Conservation (phyloP, 2,329 filamentous ascomycete genomes). For the Plenodomus biglobosus region DNA sequence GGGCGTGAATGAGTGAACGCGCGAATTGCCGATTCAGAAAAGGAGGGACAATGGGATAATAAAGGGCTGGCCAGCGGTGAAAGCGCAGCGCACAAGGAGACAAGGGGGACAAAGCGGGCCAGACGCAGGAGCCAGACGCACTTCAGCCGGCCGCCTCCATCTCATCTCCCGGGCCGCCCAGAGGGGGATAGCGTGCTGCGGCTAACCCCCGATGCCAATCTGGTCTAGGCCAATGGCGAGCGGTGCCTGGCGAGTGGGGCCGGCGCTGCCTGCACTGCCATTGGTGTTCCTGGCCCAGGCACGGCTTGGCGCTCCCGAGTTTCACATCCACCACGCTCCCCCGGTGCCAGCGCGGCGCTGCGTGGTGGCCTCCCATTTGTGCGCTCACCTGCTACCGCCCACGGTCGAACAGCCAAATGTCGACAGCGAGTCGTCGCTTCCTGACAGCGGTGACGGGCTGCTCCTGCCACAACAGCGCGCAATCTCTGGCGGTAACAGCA, state of each 20-base stretch:
- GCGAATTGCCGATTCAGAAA: constrained; percentile 31
- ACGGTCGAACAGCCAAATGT: not conserved
- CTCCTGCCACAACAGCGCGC: not conserved
- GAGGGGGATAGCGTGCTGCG: constrained; percentile 16
- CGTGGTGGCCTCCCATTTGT: constrained; percentile 25
- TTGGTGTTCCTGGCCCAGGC: constrained; percentile 40
- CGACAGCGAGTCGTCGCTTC: constrained; percentile 11
- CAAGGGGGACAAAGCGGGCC: constrained; percentile 27
- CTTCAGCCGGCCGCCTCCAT: constrained; percentile 25
- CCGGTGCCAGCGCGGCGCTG: constrained; percentile 6
- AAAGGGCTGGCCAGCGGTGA: constrained; percentile 26
- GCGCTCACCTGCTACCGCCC: constrained; percentile 1
- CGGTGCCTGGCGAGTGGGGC: constrained; percentile 21
- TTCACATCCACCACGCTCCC: constrained; percentile 5
- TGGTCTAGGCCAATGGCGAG: constrained; percentile 25
- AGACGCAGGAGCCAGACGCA: constrained; percentile 22
- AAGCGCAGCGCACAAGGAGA: constrained; percentile 24
- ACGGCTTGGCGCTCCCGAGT: constrained; percentile 20
- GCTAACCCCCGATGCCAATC: constrained; percentile 28
- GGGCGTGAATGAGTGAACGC: constrained; percentile 46
- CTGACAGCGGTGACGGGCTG: not conserved
- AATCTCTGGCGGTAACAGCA: too few relatives aligned
- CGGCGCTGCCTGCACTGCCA: constrained; percentile 5
- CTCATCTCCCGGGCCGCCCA: constrained; percentile 26
- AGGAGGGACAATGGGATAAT: constrained; percentile 26